Base-by-base conservation (phyloP, 306 rosid species). In the Inga laurina region DNA sequence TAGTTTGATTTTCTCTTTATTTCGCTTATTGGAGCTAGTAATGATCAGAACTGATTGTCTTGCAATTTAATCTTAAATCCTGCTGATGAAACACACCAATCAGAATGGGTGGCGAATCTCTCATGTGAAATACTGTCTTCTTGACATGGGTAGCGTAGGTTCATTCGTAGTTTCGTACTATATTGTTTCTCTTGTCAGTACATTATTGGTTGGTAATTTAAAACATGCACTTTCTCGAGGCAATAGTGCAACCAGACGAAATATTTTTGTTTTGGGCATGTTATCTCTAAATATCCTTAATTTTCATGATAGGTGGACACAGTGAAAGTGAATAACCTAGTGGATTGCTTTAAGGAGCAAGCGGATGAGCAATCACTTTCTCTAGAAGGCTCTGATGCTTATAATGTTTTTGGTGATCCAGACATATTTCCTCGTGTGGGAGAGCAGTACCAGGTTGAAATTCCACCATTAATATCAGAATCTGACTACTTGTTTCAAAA, bases 341-440 rank as follows among this genome's bases (percentile, higher is more conserved):
- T 82, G 73, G 85, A 70, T 74, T 56, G 76, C 71, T 22, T 21
- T 45, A 84, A 78, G 74, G 84, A 84, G 72, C 82, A 57, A 54
- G 81, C 87, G 64, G 76, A 85, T 13, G 89, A 72, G 56, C 87
- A 71, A 79, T 80, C 84, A 57, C 75, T 77, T 68, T 82, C 88
- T 56, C 75, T 80, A 11, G 84, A 85, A 72, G 51, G 14, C 75
- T 83, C 84, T 72, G 81, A 80, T 69, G 44, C 21, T 24, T 88
- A 43, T 76, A 81, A 82, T 82, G 83, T 83, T 52, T 84, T 69
- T 82, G 78, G 89, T 22, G 89, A 87, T 21, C 85, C 90, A 2
- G 88, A 87, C 72, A 74, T 78, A 73, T 75, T 56, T 79, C 97
- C 92, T 87, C 76, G 88, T 68, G 88, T 89, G 68, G 97, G 94